phyloP scores from a whole-genome alignment of 2,329 filamentous ascomycete genomes.

The Talaromyces atroroseus region DNA sequence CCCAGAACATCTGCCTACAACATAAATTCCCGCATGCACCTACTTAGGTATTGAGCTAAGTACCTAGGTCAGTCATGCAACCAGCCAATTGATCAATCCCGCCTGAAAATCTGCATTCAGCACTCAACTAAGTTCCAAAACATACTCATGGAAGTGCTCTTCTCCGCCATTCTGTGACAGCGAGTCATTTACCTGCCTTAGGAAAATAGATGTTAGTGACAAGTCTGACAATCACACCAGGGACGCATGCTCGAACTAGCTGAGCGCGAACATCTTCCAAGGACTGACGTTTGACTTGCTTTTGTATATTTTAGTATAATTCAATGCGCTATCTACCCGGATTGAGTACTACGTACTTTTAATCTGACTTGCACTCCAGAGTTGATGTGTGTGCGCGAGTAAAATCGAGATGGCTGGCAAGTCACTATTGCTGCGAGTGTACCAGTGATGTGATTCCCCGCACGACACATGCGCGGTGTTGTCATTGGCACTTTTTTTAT shows the following conservation, averaged over 20 bases:
- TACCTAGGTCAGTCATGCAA: background rate
- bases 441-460: conserved; percentile 1
- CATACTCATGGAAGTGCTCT: background rate
- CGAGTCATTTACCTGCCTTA: background rate
- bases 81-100: background rate
- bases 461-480: conserved; percentile 6
- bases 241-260: background rate
- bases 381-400: too few species aligned
- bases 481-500: conserved; percentile 7
- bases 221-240: background rate
- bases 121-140: background rate
- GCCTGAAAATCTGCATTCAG: background rate
- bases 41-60: too few species aligned
- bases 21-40: too few species aligned
- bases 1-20: too few species aligned
- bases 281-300: background rate
- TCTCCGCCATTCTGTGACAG: background rate
- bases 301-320: background rate
- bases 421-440: background rate
- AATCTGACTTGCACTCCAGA: background rate
- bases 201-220: background rate
- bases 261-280: background rate
- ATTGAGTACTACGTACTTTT: conserved; percentile 1
- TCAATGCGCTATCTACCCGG: conserved; percentile 1
- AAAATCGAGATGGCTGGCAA: background rate